Evolutionary conservation across 2,329 filamentous ascomycete species (phyloP), one percentile per base, ranked within the genome.

Genomic region (Aspergillus puulaauensis): DNA sequence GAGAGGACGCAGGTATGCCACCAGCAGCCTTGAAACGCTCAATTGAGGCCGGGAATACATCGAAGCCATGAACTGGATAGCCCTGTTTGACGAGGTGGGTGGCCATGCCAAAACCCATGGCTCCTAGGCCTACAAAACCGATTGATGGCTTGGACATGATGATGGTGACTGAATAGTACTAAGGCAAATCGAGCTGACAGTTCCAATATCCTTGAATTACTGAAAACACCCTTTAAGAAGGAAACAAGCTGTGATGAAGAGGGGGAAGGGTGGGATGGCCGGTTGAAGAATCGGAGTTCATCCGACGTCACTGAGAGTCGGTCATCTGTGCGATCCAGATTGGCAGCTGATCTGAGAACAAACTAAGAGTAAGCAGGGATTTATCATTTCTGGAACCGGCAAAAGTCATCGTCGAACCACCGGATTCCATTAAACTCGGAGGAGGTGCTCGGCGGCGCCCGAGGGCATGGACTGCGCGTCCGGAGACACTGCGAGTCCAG

Each of bases 61-160:
- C 89, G 70, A 86, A 91, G 56, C 89, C 89, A 21, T 84, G 87
- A 23, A 91, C 88, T 24, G 77, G 60, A 72, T 88, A 90, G 57
- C 87, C 87, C 62, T 83, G 76, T 64, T 86, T 85, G 66, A 91
- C 79, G 46, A 92, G 83, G 69, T 91, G 83, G 59, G 84, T 89
- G 62, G 89, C 89, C 89, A 92, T 91, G 70, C 89, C 89, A 71
- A 90, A 89, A 69, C 89, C 89, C 89, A 91, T 91, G 74, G 89
- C 89, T 56, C 89, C 89, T 3, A 92, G 86, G 78, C 89, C 89
- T 62, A 89, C 86, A 74, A 91, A 90, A 62, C 85, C 83, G 54
- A 90, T 77, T 53, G 74, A 68, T 24, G 80, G 79, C 68, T 80
- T 82, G 35, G 75, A 75, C 64, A 77, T 75, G 21, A 63, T 73